Evolutionary conservation across 23 red algal species (phyloP).

Genomic region (Chondrus crispus): DNA sequence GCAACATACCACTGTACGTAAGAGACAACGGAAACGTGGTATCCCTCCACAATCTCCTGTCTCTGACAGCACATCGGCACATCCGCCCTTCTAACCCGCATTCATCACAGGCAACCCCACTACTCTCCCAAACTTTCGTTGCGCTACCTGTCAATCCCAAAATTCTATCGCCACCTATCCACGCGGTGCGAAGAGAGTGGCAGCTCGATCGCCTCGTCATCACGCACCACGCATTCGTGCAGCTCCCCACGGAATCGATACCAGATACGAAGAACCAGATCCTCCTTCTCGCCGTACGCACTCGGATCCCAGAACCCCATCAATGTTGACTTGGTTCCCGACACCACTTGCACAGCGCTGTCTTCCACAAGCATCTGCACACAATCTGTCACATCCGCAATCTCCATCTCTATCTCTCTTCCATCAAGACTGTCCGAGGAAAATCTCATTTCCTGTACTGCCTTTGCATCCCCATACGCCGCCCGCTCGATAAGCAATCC

Average conservation of each 20-base stretch:
- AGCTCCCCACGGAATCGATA: constrained; percentile 72
- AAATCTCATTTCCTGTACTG: constrained; percentile 18
- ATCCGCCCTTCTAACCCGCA: no score
- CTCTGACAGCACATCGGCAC: no score
- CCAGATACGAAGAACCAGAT: constrained; percentile 70
- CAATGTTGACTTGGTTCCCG: constrained; percentile 74
- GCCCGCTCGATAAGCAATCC: constrained; percentile 82
- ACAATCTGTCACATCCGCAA: constrained; percentile 75
- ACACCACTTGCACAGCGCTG: constrained; percentile 63
- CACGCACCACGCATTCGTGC: constrained; percentile 74
- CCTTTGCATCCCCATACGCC: constrained; percentile 56
- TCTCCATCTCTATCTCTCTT: constrained; percentile 36
- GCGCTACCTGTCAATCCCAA: no score
- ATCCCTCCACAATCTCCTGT: no score
- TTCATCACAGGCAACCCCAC: no score
- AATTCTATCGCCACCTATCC: background rate
- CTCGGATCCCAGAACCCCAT: constrained; percentile 96
- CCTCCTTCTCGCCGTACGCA: constrained; percentile 57
- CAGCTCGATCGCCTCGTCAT: constrained; percentile 75
- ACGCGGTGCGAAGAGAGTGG: constrained; percentile 76
- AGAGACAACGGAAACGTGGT: no score
- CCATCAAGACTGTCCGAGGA: constrained; percentile 9
- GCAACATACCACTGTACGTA: no score
- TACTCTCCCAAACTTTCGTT: no score
- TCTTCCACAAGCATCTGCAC: constrained; percentile 83